Evolutionary conservation across 164 flowering plant species (phyloP).

Genomic region (Chimonanthus salicifolius): DNA sequence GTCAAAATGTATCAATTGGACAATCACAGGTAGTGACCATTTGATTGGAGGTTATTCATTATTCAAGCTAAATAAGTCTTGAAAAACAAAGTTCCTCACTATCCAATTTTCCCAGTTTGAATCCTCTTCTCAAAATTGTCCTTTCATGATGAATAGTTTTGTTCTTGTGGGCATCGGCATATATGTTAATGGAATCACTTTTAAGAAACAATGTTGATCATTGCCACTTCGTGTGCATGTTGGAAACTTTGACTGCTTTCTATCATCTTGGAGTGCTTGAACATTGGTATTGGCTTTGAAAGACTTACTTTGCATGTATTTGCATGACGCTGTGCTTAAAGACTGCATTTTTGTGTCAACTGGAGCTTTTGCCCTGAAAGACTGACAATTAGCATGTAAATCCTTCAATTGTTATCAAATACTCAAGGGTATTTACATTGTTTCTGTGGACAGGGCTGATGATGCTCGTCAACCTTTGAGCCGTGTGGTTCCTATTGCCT

Average conservation of each 20-base stretch:
- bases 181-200: background rate
- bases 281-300: background rate
- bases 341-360: background rate
- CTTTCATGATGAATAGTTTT: background rate
- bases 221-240: background rate
- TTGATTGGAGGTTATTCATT: background rate
- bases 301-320: too few relatives aligned
- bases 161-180: background rate
- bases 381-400: background rate
- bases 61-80: background rate
- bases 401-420: background rate
- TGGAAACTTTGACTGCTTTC: background rate
- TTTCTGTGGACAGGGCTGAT: conserved; percentile 57
- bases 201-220: too few relatives aligned
- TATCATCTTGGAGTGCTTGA: background rate
- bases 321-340: background rate
- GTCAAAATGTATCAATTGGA: too few relatives aligned
- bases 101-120: background rate
- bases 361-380: background rate
- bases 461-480: conserved; percentile 86
- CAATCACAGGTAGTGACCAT: too few relatives aligned
- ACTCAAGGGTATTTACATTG: background rate
- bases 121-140: background rate
- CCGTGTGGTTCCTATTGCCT: conserved; percentile 74
- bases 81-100: background rate